Percentiles rank a stretch among this genome's conserved stretches.
Evolutionary conservation across 305 asterid species (phyloP).

Genomic region (Fraxinus latifolia): DNA sequence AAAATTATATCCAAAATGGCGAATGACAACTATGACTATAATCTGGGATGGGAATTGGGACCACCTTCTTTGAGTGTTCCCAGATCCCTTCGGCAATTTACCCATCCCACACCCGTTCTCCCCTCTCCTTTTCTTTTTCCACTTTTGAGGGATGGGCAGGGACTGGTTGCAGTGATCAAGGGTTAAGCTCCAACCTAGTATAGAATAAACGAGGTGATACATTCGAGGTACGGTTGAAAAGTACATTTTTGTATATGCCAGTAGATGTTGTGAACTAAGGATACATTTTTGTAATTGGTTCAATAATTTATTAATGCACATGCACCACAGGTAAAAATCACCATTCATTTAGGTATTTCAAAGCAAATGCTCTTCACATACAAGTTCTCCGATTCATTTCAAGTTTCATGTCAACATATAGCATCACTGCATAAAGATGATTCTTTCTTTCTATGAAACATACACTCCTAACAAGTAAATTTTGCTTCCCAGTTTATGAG

Average conservation of each 20-base stretch:
- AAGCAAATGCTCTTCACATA: background rate
- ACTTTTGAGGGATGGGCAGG: background rate
- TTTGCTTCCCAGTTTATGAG: background rate
- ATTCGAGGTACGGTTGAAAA: background rate
- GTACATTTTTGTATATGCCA: background rate
- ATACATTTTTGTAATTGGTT: background rate
- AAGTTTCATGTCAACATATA: background rate
- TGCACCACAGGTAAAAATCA: background rate
- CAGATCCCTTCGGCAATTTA: background rate
- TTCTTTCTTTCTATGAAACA: background rate
- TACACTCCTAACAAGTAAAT: background rate
- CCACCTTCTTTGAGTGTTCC: background rate
- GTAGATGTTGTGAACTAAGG: background rate
- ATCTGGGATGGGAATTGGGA: background rate
- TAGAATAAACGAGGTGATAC: background rate
- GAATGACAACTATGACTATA: background rate
- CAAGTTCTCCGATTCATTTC: background rate
- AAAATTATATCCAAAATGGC: background rate
- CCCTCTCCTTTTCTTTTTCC: background rate
- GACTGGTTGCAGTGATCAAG: background rate
- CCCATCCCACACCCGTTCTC: background rate
- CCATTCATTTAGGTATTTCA: background rate
- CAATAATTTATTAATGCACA: constrained; percentile 7
- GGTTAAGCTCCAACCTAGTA: background rate
- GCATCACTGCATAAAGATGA: background rate